phyloP scores from a whole-genome alignment of 305 asterid species.

The Fraxinus xanthoxyloides region DNA sequence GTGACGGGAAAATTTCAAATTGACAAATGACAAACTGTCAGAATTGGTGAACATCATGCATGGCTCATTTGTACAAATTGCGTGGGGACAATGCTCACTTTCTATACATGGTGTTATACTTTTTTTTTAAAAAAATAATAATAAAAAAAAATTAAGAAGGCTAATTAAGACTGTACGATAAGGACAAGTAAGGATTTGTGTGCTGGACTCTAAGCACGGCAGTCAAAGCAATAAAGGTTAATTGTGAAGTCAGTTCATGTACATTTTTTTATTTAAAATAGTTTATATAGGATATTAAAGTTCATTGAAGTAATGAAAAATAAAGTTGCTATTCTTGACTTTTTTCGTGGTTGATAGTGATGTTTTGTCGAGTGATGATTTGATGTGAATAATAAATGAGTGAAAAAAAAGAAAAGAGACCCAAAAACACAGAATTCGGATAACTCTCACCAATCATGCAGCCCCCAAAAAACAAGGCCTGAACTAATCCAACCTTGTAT shows the following conservation, averaged over 20 bases:
- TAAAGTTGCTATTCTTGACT: too few species aligned
- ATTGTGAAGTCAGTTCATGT: not conserved
- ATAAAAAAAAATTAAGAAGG: too few species aligned
- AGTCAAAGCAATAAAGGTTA: not conserved
- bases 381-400: not conserved
- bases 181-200: not conserved
- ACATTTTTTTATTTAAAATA: too few species aligned
- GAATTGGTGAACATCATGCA: too few species aligned
- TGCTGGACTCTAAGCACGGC: not conserved
- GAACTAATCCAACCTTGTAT: constrained; percentile 81
- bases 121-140: too few species aligned
- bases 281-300: too few species aligned
- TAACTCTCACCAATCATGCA: constrained; percentile 72
- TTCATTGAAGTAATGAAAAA: not conserved
- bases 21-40: too few species aligned
- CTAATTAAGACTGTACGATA: not conserved
- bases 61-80: too few species aligned
- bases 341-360: not conserved
- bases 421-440: not conserved
- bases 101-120: too few species aligned
- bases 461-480: constrained; percentile 78
- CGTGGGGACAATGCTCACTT: too few species aligned
- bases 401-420: not conserved
- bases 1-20: too few species aligned
- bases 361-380: not conserved